Percentiles rank a stretch among this genome's conserved stretches.
phyloP scores from a whole-genome alignment of 352 stramenopile species.

The Pythium dissotocum region DNA sequence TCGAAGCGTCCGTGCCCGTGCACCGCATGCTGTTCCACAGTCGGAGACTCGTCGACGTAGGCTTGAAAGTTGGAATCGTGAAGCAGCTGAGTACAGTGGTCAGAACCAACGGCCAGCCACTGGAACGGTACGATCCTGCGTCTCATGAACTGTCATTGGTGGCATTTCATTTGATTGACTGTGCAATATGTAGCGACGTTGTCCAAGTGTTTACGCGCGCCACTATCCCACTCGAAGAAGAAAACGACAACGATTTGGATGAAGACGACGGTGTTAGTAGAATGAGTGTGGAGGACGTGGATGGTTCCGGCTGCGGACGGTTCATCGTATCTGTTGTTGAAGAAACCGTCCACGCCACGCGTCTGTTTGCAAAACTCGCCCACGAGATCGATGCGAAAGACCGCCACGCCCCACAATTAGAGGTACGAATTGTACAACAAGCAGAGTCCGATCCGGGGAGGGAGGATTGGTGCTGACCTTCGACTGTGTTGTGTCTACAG shows the following conservation, averaged over 20 bases:
- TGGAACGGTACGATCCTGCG: constrained; percentile 34
- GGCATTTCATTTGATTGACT: no score
- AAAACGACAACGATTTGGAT: constrained; percentile 10
- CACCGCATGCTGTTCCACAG: constrained; percentile 43
- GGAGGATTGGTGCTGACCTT: background rate
- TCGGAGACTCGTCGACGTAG: constrained; percentile 41
- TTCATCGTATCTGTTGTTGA: constrained; percentile 50
- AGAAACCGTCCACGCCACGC: constrained; percentile 34
- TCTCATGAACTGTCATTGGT: no score
- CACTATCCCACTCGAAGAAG: constrained; percentile 38
- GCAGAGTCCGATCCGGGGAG: no score
- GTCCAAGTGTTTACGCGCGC: constrained; percentile 47
- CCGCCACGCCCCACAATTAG: background rate
- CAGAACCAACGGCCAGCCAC: constrained; percentile 27
- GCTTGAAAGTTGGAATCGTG: constrained; percentile 69
- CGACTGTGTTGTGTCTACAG: background rate
- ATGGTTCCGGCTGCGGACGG: background rate
- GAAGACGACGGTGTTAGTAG: background rate
- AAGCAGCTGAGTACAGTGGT: constrained; percentile 55
- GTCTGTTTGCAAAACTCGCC: constrained; percentile 37
- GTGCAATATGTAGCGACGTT: constrained; percentile 34
- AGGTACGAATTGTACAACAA: background rate
- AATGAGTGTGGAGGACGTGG: constrained; percentile 1
- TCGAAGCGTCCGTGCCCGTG: constrained; percentile 55
- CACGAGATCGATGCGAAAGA: constrained; percentile 19